Evolutionary conservation across 1,284 basidiomycete genomes (phyloP), one percentile per base, ranked within the genome.

Genomic region (Peniophora sp.): DNA sequence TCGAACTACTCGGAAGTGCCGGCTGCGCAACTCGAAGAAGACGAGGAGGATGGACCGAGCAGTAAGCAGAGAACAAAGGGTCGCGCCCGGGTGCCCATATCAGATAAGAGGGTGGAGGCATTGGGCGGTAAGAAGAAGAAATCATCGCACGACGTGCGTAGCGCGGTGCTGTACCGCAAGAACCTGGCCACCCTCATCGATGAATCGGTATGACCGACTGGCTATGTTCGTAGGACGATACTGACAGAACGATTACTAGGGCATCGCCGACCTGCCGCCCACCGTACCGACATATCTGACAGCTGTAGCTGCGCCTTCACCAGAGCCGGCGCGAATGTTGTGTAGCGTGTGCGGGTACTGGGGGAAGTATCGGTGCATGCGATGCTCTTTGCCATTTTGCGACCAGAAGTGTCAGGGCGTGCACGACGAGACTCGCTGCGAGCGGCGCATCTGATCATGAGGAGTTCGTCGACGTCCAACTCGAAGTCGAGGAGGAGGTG

Each of bases 141-240:
- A 62, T 83, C 85, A n/a, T 85, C 78, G 17, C 85, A 85, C 79
- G 83, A 79, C 58, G 79, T 92, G 47, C 75, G 89, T 52, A 79
- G 81, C 38, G 86, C 89, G 22, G 70, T 92, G 19, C 68, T 92
- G 45, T 92, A 92, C 65, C 81, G 83, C 56, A 91, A 91, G 66
- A 87, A 78, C 55, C 71, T 91, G 12, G 68, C 76, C 2, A 75
- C 79, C 12, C 69, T 90, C 49, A 68, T 90, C 24, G 85, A 89
- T n/a, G 88, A 91, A 69, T 85, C 85, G 50, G 89, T 56, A 34
- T 23, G 10, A 19, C 20, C 22, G 10, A 38, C 41, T 44, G n/a
- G 22, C 2, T 12, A 50, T 22, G 50, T n/a, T n/a, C 45, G 12
- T 16, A 36, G 44, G 8, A 22, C 45, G 38, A 6, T 41, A 12